phyloP scores from a whole-genome alignment of 306 rosid species.

The Purshia tridentata region DNA sequence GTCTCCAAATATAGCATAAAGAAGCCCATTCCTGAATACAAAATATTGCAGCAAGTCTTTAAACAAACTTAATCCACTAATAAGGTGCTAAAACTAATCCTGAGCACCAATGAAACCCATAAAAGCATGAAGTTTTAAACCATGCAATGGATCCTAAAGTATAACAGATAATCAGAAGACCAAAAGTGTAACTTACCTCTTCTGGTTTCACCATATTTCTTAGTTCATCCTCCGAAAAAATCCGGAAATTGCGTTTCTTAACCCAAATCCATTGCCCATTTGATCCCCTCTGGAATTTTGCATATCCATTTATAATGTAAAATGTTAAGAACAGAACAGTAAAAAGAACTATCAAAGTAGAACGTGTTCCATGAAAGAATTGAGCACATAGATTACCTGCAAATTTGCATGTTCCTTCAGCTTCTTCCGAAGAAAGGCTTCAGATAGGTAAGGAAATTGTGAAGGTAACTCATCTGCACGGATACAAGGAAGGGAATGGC shows the following conservation, averaged over 20 bases:
- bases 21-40: too few relatives aligned
- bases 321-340: slow-evolving; percentile 25
- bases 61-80: too few relatives aligned
- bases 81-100: too few relatives aligned
- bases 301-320: slow-evolving; percentile 34
- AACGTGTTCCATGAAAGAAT: neutral
- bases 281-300: slow-evolving; percentile 61
- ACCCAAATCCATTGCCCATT: slow-evolving; percentile 75
- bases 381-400: slow-evolving; percentile 49
- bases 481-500: slow-evolving; percentile 50
- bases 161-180: neutral
- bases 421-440: slow-evolving; percentile 72
- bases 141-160: too few relatives aligned
- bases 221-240: slow-evolving; percentile 76
- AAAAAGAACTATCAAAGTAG: neutral
- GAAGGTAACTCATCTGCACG: slow-evolving; percentile 68
- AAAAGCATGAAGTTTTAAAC: too few relatives aligned
- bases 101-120: too few relatives aligned
- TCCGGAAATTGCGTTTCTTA: slow-evolving; percentile 81
- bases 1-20: neutral
- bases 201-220: slow-evolving; percentile 90
- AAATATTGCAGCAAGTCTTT: too few relatives aligned
- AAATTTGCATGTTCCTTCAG: slow-evolving; percentile 77
- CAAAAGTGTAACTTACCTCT: slow-evolving; percentile 61
- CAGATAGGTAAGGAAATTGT: slow-evolving; percentile 80